Evolutionary conservation across 2,329 filamentous ascomycete species (phyloP), one percentile per base, ranked within the genome.

Genomic region (Fusarium sp.): DNA sequence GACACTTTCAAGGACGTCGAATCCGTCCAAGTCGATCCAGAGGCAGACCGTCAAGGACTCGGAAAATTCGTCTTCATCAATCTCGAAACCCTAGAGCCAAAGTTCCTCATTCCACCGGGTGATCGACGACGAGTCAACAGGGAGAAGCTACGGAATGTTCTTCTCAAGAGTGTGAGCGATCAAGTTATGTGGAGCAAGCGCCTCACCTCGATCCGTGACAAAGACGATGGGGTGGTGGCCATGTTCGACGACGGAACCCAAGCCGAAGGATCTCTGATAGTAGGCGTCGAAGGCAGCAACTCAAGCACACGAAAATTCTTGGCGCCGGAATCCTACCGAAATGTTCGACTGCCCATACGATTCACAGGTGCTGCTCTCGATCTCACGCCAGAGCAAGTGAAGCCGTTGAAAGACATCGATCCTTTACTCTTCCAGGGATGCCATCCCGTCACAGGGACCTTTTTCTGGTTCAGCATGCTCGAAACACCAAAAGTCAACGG

Each of bases 381-480:
- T 59, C 79, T 87, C 67, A 83, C 80, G 1, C 78, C 82, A 25
- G 79, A 82, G 71, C 74, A 84, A 81, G 79, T 75, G 82, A 71
- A 77, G 80, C 74, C 82, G 8, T 79, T 88, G 9, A 81, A 84
- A n/a, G 81, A 80, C 1, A 84, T 90, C 29, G 88, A 90, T 68
- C 88, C 88, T 0, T 83, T 87, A 45, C 85, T 90, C 27, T 88
- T 90, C 75, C 87, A 89, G 67, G 88, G 86, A 4, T 82, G 85
- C 13, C 86, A 91, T 75, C 87, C 88, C 0, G 80, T 83, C 5
- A 87, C 85, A 1, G 84, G 85, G 57, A 84, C 83, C 22, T 90
- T 84, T 69, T 79, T 90, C 20, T 90, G 86, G 81, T 87, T 88
- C 73, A 82, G 82, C 66, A 83, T 85, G 69, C 81, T 88, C 18